Percentiles rank a stretch among this genome's conserved stretches.
Evolutionary conservation across 768 basidiomycete species (phyloP).

Genomic region (Pisolithus tinctorius): DNA sequence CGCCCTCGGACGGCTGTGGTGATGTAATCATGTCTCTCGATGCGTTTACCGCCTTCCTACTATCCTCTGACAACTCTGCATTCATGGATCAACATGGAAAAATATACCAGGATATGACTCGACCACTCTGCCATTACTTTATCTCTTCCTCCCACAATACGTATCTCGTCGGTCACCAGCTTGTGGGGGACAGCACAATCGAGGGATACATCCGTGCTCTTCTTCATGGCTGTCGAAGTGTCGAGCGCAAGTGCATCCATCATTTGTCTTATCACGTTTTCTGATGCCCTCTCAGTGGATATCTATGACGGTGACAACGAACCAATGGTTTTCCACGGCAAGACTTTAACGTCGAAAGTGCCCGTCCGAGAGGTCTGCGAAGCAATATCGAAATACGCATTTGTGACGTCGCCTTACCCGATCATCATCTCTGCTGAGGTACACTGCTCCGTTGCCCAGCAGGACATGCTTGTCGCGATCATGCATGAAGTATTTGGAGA

Average conservation of each 20-base stretch:
- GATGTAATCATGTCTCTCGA: slow-evolving; percentile 41
- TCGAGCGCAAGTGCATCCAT: slow-evolving; percentile 63
- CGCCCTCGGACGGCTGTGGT: slow-evolving; percentile 2
- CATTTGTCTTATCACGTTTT: neutral
- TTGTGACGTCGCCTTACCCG: slow-evolving; percentile 85
- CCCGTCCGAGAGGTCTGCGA: slow-evolving; percentile 72
- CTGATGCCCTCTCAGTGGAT: slow-evolving; percentile 57
- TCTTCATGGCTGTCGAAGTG: slow-evolving; percentile 85
- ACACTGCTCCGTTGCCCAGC: slow-evolving; percentile 74
- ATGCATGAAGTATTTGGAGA: slow-evolving; percentile 60
- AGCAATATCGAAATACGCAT: slow-evolving; percentile 85
- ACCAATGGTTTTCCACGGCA: slow-evolving; percentile 85
- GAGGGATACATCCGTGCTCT: slow-evolving; percentile 92
- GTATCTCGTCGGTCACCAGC: slow-evolving; percentile 80
- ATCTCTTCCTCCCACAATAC: slow-evolving; percentile 92
- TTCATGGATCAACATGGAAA: slow-evolving; percentile 46
- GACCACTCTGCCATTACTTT: slow-evolving; percentile 81
- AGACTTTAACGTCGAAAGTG: slow-evolving; percentile 81
- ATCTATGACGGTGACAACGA: slow-evolving; percentile 84
- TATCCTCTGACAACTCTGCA: slow-evolving; percentile 70
- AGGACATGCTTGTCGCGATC: slow-evolving; percentile 71
- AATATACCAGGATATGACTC: slow-evolving; percentile 80
- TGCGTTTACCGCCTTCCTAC: slow-evolving; percentile 71
- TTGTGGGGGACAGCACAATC: slow-evolving; percentile 82
- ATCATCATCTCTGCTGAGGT: slow-evolving; percentile 91